These are phyloP conservation scores for Leucosporidium yakuticum DNA, from an alignment of 768 basidiomycete genomes.

Conservation along the genomic window DNA sequence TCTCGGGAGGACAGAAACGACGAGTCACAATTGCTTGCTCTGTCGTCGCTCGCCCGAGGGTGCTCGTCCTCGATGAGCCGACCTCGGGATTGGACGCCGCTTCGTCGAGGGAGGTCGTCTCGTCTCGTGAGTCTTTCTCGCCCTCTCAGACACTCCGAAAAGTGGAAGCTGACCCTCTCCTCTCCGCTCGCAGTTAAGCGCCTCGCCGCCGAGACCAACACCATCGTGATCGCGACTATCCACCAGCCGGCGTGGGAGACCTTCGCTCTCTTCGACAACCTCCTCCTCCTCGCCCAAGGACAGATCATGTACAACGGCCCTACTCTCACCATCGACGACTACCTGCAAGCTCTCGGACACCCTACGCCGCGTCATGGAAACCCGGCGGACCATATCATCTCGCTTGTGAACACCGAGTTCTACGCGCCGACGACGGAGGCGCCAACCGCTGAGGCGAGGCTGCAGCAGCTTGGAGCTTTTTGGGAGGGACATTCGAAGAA, in stretches of 20 bases:
- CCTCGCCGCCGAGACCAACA: slow-evolving; percentile 50
- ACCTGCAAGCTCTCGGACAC: slow-evolving; percentile 44
- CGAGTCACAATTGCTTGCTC: slow-evolving; percentile 57
- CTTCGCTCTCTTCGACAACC: slow-evolving; percentile 56
- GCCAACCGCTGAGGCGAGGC: background rate
- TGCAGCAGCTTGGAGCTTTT: background rate
- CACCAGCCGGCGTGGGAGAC: slow-evolving; percentile 64
- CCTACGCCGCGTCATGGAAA: slow-evolving; percentile 47
- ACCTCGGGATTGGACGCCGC: slow-evolving; percentile 53
- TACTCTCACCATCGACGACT: slow-evolving; percentile 39
- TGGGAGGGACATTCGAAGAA: background rate
- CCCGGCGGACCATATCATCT: slow-evolving; percentile 59
- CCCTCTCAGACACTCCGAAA: no score
- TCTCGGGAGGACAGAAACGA: slow-evolving; percentile 64
- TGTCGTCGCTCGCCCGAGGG: slow-evolving; percentile 56
- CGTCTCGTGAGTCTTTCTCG: slow-evolving; percentile 41
- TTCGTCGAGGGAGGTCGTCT: slow-evolving; percentile 30
- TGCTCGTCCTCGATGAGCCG: slow-evolving; percentile 61
- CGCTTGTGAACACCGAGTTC: slow-evolving; percentile 48
- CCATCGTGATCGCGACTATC: slow-evolving; percentile 60
- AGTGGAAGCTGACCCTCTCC: no score
- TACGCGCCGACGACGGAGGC: background rate
- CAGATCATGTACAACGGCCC: slow-evolving; percentile 49
- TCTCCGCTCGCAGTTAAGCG: slow-evolving; percentile 41
- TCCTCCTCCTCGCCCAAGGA: slow-evolving; percentile 57